A percentile compares a stretch with the other conserved stretches of the same genome.
These are phyloP conservation scores for Ramichloridium luteum DNA, from an alignment of 2,329 filamentous ascomycete genomes.

Conservation along the genomic window DNA sequence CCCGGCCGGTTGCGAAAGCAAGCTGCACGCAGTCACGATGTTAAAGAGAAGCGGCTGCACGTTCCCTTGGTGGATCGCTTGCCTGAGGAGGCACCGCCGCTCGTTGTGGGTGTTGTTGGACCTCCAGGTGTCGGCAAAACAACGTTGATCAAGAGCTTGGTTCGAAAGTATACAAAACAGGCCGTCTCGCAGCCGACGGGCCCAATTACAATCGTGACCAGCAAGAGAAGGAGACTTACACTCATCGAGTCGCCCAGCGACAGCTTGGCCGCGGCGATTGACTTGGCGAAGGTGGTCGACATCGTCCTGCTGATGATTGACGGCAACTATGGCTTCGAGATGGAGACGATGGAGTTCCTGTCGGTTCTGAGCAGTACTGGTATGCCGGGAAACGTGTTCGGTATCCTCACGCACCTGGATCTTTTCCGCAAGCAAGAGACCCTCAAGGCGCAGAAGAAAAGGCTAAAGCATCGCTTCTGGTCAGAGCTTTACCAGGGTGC, in stretches of 20 bases:
- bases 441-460: constrained; percentile 87
- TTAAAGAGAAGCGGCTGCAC: constrained; percentile 92
- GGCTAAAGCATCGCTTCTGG: constrained; percentile 92
- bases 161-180: constrained; percentile 91
- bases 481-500: constrained; percentile 93
- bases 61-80: constrained; percentile 92
- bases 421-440: constrained; percentile 89
- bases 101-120: constrained; percentile 87
- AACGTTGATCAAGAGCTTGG: constrained; percentile 84
- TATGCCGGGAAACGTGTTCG: constrained; percentile 98
- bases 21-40: constrained; percentile 60
- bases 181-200: constrained; percentile 80
- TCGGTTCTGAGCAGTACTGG: constrained; percentile 87
- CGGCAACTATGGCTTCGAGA: constrained; percentile 96
- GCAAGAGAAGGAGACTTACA: constrained; percentile 85
- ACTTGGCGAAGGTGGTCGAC: constrained; percentile 92
- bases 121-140: constrained; percentile 92
- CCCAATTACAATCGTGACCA: constrained; percentile 90
- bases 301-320: constrained; percentile 98
- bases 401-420: constrained; percentile 90
- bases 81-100: constrained; percentile 86
- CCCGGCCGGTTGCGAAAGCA: constrained; percentile 70
- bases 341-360: constrained; percentile 99
- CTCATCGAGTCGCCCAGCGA: constrained; percentile 94
- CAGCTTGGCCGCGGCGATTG: constrained; percentile 90